A percentile compares a stretch with the other conserved stretches of the same genome.
Evolutionary conservation across 2,329 filamentous ascomycete genomes (phyloP).

Genomic region (Gaeumannomyces tritici): DNA sequence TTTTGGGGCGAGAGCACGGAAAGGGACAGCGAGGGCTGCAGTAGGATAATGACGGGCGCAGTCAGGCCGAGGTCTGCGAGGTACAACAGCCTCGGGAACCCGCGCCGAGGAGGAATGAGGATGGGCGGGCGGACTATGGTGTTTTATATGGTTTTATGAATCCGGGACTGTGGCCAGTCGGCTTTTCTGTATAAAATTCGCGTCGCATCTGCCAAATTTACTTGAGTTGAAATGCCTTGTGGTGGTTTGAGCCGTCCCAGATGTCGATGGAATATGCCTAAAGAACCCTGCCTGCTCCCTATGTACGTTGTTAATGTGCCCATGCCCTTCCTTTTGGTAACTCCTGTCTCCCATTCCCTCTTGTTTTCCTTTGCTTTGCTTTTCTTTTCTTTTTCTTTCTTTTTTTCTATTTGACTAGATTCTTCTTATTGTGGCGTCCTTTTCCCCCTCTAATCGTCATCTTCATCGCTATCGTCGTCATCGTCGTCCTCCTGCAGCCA

Average conservation of each 20-base stretch:
- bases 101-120: too few relatives aligned
- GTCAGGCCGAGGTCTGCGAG: too few relatives aligned
- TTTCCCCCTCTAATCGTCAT: conserved; percentile 35
- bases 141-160: too few relatives aligned
- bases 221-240: too few relatives aligned
- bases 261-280: too few relatives aligned
- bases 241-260: not conserved
- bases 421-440: not conserved
- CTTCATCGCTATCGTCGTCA: conserved; percentile 55
- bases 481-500: conserved; percentile 72
- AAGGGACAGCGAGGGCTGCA: not conserved
- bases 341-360: not conserved
- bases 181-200: not conserved
- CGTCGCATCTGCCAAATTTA: too few relatives aligned
- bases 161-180: not conserved
- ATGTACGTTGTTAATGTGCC: not conserved
- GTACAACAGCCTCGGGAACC: too few relatives aligned
- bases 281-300: too few relatives aligned
- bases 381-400: not conserved
- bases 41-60: not conserved
- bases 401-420: not conserved
- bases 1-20: conserved; percentile 15
- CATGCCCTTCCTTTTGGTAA: not conserved
- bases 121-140: too few relatives aligned
- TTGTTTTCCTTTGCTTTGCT: conserved; percentile 3